phyloP scores from a whole-genome alignment of 1,284 basidiomycete genomes.

The Quambalaria eucalypti region DNA sequence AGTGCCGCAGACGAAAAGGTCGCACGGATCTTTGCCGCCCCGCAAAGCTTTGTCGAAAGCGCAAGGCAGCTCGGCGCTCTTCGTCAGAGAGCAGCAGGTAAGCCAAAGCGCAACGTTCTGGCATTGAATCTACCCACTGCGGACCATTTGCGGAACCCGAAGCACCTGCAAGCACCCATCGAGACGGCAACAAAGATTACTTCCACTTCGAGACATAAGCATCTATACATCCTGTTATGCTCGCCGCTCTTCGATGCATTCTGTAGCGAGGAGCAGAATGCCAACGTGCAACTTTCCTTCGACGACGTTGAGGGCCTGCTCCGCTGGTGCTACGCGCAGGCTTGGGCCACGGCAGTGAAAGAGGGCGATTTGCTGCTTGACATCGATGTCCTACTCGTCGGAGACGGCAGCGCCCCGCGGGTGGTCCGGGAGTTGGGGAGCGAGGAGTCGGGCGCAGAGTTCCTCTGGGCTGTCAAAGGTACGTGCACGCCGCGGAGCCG shows the following conservation, averaged over 20 bases:
- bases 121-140: neutral
- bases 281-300: conserved; percentile 6
- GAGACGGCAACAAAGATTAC: conserved; percentile 10
- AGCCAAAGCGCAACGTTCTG: conserved; percentile 3
- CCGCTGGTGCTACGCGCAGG: conserved; percentile 33
- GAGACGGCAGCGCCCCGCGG: neutral
- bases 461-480: neutral
- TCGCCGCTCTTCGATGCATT: conserved; percentile 15
- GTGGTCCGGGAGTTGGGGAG: neutral
- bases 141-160: neutral
- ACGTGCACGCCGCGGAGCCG: too few relatives aligned
- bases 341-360: conserved; percentile 31
- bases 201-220: conserved; percentile 10
- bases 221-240: conserved; percentile 12
- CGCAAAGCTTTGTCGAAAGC: conserved; percentile 33
- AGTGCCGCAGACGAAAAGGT: conserved; percentile 46
- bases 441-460: neutral
- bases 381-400: conserved; percentile 26
- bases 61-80: conserved; percentile 2
- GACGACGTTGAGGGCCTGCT: conserved; percentile 31
- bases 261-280: neutral
- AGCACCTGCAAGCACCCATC: conserved; percentile 12
- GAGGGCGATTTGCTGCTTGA: conserved; percentile 21
- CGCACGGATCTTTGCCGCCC: conserved; percentile 40
- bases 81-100: neutral